Percentiles rank a stretch among this genome's conserved stretches.
Conservation (phyloP, 2,329 filamentous ascomycete genomes). For the Teratosphaeria epicoccoides region DNA sequence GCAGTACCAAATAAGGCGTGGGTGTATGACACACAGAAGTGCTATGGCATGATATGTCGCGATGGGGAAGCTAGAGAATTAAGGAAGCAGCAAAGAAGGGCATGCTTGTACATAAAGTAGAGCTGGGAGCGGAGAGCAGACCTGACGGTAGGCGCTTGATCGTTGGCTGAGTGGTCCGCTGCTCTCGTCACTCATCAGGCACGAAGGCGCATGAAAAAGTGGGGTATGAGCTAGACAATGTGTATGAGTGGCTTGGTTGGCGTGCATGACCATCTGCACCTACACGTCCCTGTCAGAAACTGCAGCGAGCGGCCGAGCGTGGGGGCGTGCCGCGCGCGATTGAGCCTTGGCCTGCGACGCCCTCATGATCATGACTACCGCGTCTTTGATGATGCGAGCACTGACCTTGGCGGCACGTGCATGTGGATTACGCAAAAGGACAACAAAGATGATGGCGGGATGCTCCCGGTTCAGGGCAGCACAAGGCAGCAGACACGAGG, state of each 20-base stretch:
- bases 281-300: background rate
- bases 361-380: background rate
- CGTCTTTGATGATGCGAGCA: background rate
- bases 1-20: constrained; percentile 2
- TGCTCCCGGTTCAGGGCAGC: background rate
- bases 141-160: background rate
- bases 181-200: background rate
- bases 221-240: background rate
- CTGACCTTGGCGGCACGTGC: background rate
- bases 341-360: background rate
- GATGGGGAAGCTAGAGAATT: background rate
- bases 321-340: background rate
- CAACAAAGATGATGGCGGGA: background rate
- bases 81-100: background rate
- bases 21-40: background rate
- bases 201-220: background rate
- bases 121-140: background rate
- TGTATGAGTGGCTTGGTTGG: background rate
- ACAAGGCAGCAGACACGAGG: background rate
- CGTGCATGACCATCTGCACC: background rate
- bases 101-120: constrained; percentile 3
- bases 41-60: constrained; percentile 2
- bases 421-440: background rate
- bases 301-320: background rate
- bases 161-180: constrained; percentile 1